Percentiles rank a stretch among this genome's conserved stretches.
phyloP scores from a whole-genome alignment of 257 asterid genomes.

The Petrea volubilis region DNA sequence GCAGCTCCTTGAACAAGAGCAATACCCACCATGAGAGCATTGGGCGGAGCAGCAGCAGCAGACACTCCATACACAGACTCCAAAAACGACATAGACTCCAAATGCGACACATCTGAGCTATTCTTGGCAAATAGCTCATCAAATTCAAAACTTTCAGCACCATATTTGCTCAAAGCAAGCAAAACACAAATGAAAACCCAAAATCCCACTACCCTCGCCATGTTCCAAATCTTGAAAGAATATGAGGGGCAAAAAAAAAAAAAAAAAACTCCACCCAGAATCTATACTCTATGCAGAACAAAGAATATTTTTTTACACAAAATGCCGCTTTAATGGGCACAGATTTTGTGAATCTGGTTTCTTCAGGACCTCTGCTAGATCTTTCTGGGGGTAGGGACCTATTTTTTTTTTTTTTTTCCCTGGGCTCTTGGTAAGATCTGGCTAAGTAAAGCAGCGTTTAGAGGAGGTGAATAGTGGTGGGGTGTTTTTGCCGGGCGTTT shows the following conservation, averaged over 20 bases:
- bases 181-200: slow-evolving; percentile 38
- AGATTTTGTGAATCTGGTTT: slow-evolving; percentile 18
- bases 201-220: slow-evolving; percentile 44
- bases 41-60: slow-evolving; percentile 42
- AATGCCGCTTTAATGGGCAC: background rate
- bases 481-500: slow-evolving; percentile 39
- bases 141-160: slow-evolving; percentile 50
- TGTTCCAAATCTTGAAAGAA: slow-evolving; percentile 20
- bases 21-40: slow-evolving; percentile 75
- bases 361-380: background rate
- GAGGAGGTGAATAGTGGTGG: slow-evolving; percentile 35
- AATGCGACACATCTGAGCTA: slow-evolving; percentile 42
- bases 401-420: background rate
- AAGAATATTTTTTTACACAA: no score
- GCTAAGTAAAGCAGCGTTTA: slow-evolving; percentile 12
- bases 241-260: background rate
- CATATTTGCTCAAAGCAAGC: slow-evolving; percentile 40
- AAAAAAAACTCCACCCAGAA: background rate
- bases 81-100: slow-evolving; percentile 46
- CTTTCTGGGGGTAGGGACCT: background rate
- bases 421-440: slow-evolving; percentile 22
- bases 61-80: slow-evolving; percentile 61
- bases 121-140: slow-evolving; percentile 44
- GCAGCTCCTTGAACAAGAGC: slow-evolving; percentile 84
- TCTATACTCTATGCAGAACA: background rate